These are phyloP conservation scores for Lachnellula occidentalis DNA, from an alignment of 2,329 filamentous ascomycete species.

Conservation along the genomic window DNA sequence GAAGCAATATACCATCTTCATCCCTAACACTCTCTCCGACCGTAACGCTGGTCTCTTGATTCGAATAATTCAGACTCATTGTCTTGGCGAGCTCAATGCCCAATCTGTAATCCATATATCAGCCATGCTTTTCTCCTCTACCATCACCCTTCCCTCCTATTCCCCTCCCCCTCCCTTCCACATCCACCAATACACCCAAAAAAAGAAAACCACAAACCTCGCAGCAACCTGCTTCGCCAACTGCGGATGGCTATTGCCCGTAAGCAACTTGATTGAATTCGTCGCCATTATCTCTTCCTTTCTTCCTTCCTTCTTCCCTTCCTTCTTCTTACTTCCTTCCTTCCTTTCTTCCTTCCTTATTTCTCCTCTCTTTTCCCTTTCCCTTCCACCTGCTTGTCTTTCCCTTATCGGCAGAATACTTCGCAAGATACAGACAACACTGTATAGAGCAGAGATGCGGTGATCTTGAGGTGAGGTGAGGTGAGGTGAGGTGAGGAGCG, in stretches of 20 bases:
- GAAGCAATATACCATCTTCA: constrained; percentile 71
- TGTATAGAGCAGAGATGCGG: too few species aligned
- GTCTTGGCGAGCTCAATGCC: constrained; percentile 75
- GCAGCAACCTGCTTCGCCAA: constrained; percentile 58
- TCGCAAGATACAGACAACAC: background rate
- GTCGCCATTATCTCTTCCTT: constrained; percentile 49
- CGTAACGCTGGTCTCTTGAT: constrained; percentile 83
- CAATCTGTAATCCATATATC: constrained; percentile 43
- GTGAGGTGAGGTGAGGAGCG: background rate
- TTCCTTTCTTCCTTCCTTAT: background rate
- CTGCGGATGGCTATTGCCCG: constrained; percentile 69
- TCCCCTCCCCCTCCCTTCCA: background rate
- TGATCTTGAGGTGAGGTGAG: background rate
- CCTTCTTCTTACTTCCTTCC: background rate
- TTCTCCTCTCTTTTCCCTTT: too few species aligned
- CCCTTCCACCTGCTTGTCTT: too few species aligned
- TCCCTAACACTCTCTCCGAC: constrained; percentile 95
- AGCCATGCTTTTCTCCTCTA: constrained; percentile 1
- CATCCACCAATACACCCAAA: background rate
- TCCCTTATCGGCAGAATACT: too few species aligned
- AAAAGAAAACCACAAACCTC: constrained; percentile 11
- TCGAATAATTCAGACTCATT: constrained; percentile 77
- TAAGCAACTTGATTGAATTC: constrained; percentile 70
- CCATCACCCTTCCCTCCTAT: too few species aligned
- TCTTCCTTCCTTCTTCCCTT: background rate